Conservation (phyloP, 495 filamentous ascomycete genomes). For the Coniosporium apollinis region DNA sequence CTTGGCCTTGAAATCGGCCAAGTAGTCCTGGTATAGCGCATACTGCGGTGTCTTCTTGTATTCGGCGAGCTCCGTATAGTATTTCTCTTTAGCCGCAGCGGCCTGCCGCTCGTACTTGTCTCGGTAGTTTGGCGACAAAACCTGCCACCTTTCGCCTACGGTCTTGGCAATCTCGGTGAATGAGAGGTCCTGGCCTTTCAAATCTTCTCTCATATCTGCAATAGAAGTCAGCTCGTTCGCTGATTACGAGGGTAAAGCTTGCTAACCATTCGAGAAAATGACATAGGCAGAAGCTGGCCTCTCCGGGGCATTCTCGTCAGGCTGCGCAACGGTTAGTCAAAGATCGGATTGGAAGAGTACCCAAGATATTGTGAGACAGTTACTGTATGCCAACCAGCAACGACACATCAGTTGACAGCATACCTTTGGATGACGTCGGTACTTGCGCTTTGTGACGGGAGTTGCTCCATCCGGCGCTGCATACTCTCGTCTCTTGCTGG, state of each 20-base stretch:
- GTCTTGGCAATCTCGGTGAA: conserved; percentile 73
- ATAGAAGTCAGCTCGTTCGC: background rate
- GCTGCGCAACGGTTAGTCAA: too few relatives aligned
- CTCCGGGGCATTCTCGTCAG: conserved; percentile 63
- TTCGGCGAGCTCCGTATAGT: conserved; percentile 43
- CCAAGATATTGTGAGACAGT: conserved; percentile 13
- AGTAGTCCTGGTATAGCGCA: conserved; percentile 35
- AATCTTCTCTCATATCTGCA: conserved; percentile 52
- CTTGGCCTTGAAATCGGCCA: conserved; percentile 58
- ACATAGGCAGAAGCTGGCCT: conserved; percentile 67
- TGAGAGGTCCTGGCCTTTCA: conserved; percentile 53
- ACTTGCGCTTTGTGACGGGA: conserved; percentile 46
- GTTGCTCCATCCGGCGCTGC: background rate
- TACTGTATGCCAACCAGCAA: background rate
- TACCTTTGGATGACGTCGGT: conserved; percentile 65
- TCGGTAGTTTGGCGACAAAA: conserved; percentile 42
- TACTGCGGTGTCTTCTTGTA: conserved; percentile 68
- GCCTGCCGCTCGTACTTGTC: conserved; percentile 57
- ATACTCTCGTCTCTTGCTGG: conserved; percentile 4
- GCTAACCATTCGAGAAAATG: conserved; percentile 66
- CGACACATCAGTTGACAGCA: conserved; percentile 3
- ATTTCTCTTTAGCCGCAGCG: conserved; percentile 50
- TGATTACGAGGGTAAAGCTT: background rate
- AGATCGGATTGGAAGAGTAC: too few relatives aligned
- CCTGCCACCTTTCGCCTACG: conserved; percentile 67